A percentile compares a stretch with the other conserved stretches of the same genome.
Evolutionary conservation across 805 yeast genomes (phyloP).

Genomic region (Saccharomyces kudriavzevii): DNA sequence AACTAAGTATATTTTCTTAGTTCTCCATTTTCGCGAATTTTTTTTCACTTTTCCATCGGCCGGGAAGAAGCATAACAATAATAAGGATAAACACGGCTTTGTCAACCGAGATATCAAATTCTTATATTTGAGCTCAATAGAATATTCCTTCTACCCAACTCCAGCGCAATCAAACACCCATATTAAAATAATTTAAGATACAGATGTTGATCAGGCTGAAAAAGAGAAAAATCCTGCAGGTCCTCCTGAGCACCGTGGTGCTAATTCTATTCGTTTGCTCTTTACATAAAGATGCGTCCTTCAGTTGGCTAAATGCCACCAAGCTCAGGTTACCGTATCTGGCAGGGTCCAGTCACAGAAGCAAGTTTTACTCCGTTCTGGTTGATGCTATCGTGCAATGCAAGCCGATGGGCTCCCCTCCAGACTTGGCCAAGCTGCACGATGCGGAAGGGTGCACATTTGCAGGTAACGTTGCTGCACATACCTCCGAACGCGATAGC

Average conservation of each 20-base stretch:
- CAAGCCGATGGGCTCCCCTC: not conserved
- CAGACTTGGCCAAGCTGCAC: not conserved
- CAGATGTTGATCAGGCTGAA: not conserved
- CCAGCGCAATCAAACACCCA: not conserved
- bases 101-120: not conserved
- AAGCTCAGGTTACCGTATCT: not conserved
- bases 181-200: not conserved
- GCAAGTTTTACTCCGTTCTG: not conserved
- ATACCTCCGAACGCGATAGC: not conserved
- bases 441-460: not conserved
- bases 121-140: not conserved
- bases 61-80: not conserved
- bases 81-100: not conserved
- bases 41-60: not conserved
- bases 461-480: constrained; percentile 5
- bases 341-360: not conserved
- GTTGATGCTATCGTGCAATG: not conserved
- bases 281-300: not conserved
- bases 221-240: not conserved
- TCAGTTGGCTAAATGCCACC: not conserved
- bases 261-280: not conserved
- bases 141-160: not conserved
- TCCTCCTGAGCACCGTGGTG: not conserved
- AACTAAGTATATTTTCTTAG: not conserved
- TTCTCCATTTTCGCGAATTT: not conserved